Percentiles rank a stretch among this genome's conserved stretches.
Conservation (phyloP, 164 flowering plant genomes). For the Aristolochia fimbriata region DNA sequence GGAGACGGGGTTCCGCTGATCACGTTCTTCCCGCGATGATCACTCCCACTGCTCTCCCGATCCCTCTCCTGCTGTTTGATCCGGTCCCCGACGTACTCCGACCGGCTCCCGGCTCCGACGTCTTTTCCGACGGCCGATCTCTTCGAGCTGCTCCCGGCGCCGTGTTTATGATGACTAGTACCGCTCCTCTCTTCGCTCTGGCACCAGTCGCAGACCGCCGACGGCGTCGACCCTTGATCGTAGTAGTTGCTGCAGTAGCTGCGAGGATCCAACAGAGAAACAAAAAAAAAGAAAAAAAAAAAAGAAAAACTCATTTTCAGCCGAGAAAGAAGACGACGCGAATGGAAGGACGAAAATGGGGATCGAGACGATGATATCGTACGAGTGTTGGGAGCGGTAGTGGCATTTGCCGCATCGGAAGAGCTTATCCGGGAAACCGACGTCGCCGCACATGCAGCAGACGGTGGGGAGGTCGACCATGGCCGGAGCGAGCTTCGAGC, state of each 20-base stretch:
- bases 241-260: slow-evolving; percentile 95
- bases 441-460: slow-evolving; percentile 96
- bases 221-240: slow-evolving; percentile 30
- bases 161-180: slow-evolving; percentile 6
- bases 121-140: slow-evolving; percentile 9
- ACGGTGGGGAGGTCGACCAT: slow-evolving; percentile 79
- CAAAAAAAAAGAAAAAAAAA: too few species aligned
- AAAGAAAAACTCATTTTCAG: too few species aligned
- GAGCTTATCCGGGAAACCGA: slow-evolving; percentile 89
- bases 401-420: slow-evolving; percentile 77
- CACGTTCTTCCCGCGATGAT: slow-evolving; percentile 32
- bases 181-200: slow-evolving; percentile 43
- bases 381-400: slow-evolving; percentile 88
- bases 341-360: slow-evolving; percentile 6
- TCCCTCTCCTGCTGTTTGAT: slow-evolving; percentile 34
- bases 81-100: slow-evolving; percentile 37
- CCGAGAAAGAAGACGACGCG: background rate
- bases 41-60: slow-evolving; percentile 18
- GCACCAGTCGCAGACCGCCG: slow-evolving; percentile 83
- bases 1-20: slow-evolving; percentile 63
- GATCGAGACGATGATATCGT: slow-evolving; percentile 15
- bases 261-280: background rate
- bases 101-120: slow-evolving; percentile 18
- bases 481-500: slow-evolving; percentile 12
- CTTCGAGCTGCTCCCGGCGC: slow-evolving; percentile 26